Base-by-base conservation (phyloP, 73 alveolate genomes). In the Strombidium stylifer region DNA sequence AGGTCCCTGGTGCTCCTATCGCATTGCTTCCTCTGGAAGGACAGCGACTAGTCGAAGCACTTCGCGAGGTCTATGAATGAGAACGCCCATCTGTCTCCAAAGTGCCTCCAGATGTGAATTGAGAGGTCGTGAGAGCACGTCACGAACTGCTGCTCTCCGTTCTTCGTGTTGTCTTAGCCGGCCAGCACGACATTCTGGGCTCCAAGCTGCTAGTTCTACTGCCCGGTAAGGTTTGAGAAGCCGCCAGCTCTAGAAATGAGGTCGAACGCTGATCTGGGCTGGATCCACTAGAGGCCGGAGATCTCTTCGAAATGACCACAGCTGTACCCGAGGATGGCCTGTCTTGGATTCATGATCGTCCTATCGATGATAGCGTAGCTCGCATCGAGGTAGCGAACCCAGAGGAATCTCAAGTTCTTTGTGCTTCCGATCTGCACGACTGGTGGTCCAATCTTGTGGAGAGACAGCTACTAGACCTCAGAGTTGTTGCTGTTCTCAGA, bases 11-110 rank as follows among this genome's bases (percentile, higher is more conserved):
- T 64, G 34, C 58, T 53, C 47, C 36, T 53, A 30, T 37, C 67
- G 31, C 25, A 48, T 3, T 26, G 64, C 64, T 69, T 69, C 58
- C 72, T 69, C 24, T 15, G 45, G 58, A 36, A 69, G 1, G 62
- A 31, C 16, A 69, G 23, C 7, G 54, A 53, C 45, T 34, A 26
- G 44, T 69, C 82, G 31, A 69, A 69, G 44, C 70, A 48, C 24
- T 53, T 53, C 0, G 45, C 72, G 5, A 69, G 72, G 51, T 69
- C 82, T 20, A 69, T 69, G 49, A 31, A 69, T 5, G 62, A 28
- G 41, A 53, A 69, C 15, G 54, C 27, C 82, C 82, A 69, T 69
- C 82, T 51, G 39, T 69, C 82, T 18, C 82, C 82, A 53, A 69
- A 69, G 16, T 69, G 72, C 31, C 36, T 37, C 82, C 82, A 69